A percentile compares a stretch with the other conserved stretches of the same genome.
These are phyloP conservation scores for Colletotrichum paranaense DNA, from an alignment of 2,329 filamentous ascomycete genomes.

Conservation along the genomic window DNA sequence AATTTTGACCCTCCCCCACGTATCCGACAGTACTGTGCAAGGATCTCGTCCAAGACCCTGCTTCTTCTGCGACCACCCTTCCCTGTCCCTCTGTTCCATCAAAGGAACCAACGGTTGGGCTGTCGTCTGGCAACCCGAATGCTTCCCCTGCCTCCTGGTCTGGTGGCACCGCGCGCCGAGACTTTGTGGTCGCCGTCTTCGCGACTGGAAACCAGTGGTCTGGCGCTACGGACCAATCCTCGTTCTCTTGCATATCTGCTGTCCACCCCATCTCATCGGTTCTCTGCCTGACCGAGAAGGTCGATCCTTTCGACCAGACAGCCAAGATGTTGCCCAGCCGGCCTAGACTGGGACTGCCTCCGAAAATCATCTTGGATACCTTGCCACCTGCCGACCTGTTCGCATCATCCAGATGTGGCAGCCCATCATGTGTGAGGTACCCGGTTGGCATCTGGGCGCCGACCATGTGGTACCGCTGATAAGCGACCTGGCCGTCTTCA, in stretches of 20 bases:
- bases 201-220: slow-evolving; percentile 2
- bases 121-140: background rate
- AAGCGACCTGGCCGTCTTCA: slow-evolving; percentile 18
- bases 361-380: slow-evolving; percentile 19
- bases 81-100: background rate
- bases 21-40: slow-evolving; percentile 6
- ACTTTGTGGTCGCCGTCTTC: slow-evolving; percentile 7
- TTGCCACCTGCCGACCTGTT: slow-evolving; percentile 20
- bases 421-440: slow-evolving; percentile 6
- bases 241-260: slow-evolving; percentile 23
- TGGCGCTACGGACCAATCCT: slow-evolving; percentile 21
- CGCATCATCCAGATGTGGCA: background rate
- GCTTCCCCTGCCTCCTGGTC: background rate
- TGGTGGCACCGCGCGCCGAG: slow-evolving; percentile 12
- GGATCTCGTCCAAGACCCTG: background rate
- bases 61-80: background rate
- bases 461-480: slow-evolving; percentile 28
- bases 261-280: slow-evolving; percentile 23
- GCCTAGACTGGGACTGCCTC: slow-evolving; percentile 19
- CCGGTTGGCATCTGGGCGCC: slow-evolving; percentile 17
- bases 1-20: slow-evolving; percentile 12
- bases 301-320: slow-evolving; percentile 19
- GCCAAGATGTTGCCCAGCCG: slow-evolving; percentile 31
- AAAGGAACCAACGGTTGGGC: background rate
- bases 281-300: slow-evolving; percentile 36